These are phyloP conservation scores for Cryptococcus sp. DNA, from an alignment of 1,284 basidiomycete genomes.

Conservation along the genomic window DNA sequence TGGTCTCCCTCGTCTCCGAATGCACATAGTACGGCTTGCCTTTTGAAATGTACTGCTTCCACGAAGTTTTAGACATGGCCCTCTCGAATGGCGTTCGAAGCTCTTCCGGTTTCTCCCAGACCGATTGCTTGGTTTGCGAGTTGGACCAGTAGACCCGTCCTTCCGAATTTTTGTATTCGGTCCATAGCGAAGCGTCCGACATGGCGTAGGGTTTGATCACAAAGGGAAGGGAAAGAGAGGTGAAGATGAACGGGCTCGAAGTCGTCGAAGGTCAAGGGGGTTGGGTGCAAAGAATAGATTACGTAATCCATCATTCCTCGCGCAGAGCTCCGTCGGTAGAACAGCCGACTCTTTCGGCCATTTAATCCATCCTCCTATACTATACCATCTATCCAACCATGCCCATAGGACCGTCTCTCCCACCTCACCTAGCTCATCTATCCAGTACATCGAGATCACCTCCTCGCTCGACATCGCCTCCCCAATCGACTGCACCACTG, in stretches of 20 bases:
- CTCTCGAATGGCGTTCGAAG: conserved; percentile 70
- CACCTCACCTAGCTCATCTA: background rate
- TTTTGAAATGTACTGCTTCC: conserved; percentile 87
- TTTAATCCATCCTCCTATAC: too few species aligned
- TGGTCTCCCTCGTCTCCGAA: conserved; percentile 49
- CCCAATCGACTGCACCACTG: background rate
- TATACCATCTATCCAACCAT: background rate
- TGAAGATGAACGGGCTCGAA: too few species aligned
- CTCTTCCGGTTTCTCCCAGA: conserved; percentile 49
- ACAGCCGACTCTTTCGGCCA: too few species aligned
- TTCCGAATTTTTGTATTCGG: conserved; percentile 44
- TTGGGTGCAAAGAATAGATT: too few species aligned
- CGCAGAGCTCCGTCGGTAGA: too few species aligned
- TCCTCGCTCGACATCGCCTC: background rate
- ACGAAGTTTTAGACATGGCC: conserved; percentile 76
- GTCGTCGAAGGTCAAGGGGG: too few species aligned
- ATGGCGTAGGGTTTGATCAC: background rate
- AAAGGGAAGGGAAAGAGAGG: too few species aligned
- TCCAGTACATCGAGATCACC: background rate
- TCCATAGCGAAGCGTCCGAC: conserved; percentile 8
- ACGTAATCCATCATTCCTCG: too few species aligned
- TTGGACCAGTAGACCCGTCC: conserved; percentile 47
- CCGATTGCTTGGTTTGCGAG: conserved; percentile 45
- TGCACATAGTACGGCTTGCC: conserved; percentile 92
- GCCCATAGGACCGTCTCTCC: background rate